Base-by-base conservation (phyloP, 1,139 yeast species). In the Oligophagozyma castellii region DNA sequence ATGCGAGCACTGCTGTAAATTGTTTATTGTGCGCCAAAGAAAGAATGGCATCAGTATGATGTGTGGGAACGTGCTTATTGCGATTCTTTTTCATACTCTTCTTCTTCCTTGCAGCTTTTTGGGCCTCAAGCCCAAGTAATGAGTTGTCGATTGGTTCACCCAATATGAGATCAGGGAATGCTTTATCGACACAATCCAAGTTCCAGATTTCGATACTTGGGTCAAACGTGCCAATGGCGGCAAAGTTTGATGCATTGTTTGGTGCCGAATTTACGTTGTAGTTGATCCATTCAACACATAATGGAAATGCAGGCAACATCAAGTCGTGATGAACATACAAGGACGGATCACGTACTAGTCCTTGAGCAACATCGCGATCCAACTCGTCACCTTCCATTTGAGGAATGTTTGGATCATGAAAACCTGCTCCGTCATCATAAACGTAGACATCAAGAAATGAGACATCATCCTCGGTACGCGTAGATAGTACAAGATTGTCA, bases 131-230 rank as follows among this genome's bases (percentile, higher is more conserved):
- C 4, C 59, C 55, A 5, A 63, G 53, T 25, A 60, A 48, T 6
- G 71, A 62, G 40, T 64, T 66, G 23, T 64, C 63, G 26, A 63
- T 65, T 18, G 75, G 73, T 50, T 80, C 93, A 28, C 98, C 98
- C 36, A 89, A 65, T 35, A 92, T 83, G 44, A 80, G 65, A 48
- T 84, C 94, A 12, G 99, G 99, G 66, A 81, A 89, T 16, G 94
- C 92, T 48, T 83, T 81, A 49, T 92, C 96, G 24, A 86, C 67
- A 39, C 77, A 75, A 55, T 89, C 98, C 46, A 89, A 63, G 56
- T 89, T 83, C 98, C 98, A 92, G 36, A 89, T 67, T 57, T 89
- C 99, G 54, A 89, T 89, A 50, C 80, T 93, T 22, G 98, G 98
- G 46, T 89, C 98, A 54, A 89, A 86, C 1, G 98, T 81, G 51